phyloP scores from a whole-genome alignment of 1,139 yeast species.

The Magnusiomyces paraingens region DNA sequence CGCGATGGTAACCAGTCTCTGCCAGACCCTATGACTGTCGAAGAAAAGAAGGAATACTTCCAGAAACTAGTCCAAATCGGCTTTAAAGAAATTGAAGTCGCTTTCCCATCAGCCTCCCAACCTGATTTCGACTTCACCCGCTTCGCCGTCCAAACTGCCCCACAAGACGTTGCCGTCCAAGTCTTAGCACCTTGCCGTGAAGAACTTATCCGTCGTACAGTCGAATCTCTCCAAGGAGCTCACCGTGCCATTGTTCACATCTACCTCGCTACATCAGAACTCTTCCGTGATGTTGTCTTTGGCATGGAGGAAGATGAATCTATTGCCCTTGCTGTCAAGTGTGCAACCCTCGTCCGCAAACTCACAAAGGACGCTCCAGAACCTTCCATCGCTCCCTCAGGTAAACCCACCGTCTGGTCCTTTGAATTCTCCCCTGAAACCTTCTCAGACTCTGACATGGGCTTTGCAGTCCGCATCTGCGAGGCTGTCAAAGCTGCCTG shows the following conservation, averaged over 20 bases:
- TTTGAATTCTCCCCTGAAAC: conserved; percentile 95
- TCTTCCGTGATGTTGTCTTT: conserved; percentile 87
- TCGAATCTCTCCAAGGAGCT: conserved; percentile 84
- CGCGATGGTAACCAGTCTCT: conserved; percentile 96
- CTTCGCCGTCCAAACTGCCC: conserved; percentile 86
- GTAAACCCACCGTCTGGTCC: conserved; percentile 71
- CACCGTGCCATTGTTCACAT: conserved; percentile 85
- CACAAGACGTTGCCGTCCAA: conserved; percentile 88
- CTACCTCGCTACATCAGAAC: conserved; percentile 85
- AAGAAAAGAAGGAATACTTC: conserved; percentile 84
- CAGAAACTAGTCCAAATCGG: conserved; percentile 82
- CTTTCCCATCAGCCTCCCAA: conserved; percentile 95
- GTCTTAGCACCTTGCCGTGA: conserved; percentile 90
- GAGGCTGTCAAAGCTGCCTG: conserved; percentile 94
- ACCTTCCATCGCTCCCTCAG: conserved; percentile 46
- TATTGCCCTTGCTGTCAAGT: conserved; percentile 70
- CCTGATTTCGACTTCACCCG: conserved; percentile 94
- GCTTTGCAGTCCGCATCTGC: conserved; percentile 76
- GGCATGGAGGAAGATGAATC: conserved; percentile 79
- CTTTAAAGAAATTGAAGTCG: conserved; percentile 93
- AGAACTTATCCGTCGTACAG: conserved; percentile 79
- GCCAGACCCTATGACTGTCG: conserved; percentile 94
- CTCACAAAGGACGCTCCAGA: conserved; percentile 65
- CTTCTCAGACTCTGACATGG: conserved; percentile 82
- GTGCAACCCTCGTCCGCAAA: conserved; percentile 70